Percentiles rank a stretch among this genome's conserved stretches.
Conservation (phyloP, 2,329 filamentous ascomycete species). For the Aspergillus hiratsukae region DNA sequence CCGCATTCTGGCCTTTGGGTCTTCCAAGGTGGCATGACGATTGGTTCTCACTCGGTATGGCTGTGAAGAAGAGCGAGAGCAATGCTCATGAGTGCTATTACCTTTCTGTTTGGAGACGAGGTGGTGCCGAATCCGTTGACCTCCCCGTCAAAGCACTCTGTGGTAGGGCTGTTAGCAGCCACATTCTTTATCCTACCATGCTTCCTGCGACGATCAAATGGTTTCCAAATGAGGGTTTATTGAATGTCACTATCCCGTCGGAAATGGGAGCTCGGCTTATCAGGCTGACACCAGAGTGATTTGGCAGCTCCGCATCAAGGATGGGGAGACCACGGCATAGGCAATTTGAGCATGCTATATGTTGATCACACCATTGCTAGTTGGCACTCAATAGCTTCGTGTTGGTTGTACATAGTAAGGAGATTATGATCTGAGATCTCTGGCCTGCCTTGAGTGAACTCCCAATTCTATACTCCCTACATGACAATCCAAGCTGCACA, state of each 20-base stretch:
- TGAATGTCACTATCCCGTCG: conserved; percentile 2
- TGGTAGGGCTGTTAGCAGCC: not conserved
- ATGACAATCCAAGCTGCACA: no score
- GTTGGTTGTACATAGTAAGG: no score
- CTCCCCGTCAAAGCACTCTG: conserved; percentile 4
- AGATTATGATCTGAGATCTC: no score
- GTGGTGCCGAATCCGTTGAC: conserved; percentile 2
- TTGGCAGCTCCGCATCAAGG: not conserved
- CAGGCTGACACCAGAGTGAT: conserved; percentile 1
- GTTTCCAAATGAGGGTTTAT: not conserved
- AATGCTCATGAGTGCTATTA: conserved; percentile 2
- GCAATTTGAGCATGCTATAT: not conserved
- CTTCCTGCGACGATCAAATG: conserved; percentile 3
- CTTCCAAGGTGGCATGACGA: conserved; percentile 30
- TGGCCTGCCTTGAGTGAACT: no score
- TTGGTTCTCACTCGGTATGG: conserved; percentile 27
- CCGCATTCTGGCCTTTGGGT: conserved; percentile 33
- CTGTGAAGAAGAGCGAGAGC: not conserved
- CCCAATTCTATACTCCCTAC: no score
- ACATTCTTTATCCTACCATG: conserved; percentile 8
- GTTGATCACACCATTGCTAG: no score
- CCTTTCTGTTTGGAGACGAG: conserved; percentile 20
- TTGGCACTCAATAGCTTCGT: no score
- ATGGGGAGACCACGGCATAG: not conserved
- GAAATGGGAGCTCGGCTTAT: conserved; percentile 9